Evolutionary conservation across 1,139 yeast genomes (phyloP), one percentile per base, ranked within the genome.

Genomic region (Blastobotrys apis): DNA sequence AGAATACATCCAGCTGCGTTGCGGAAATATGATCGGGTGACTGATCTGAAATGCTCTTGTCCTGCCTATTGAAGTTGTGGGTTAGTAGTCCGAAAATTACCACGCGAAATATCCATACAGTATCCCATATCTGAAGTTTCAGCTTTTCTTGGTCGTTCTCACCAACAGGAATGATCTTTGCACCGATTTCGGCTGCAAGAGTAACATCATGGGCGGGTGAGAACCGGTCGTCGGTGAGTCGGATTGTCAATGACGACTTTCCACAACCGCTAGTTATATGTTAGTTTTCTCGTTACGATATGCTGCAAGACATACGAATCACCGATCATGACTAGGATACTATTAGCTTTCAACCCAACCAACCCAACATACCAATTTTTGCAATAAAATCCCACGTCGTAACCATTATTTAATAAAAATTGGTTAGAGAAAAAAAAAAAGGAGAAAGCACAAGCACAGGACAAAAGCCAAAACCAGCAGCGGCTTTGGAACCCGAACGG

Each of bases 1-100:
- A 88, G 69, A 44, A 88, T 63, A 56, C 86, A 84, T 4, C 94
- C 94, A 58, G 82, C 82, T 13, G 94, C 94, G 36, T 87, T 81
- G 50, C 84, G 84, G 64, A 88, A 88, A 64, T 88, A 88, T 52
- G 83, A 72, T 59, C 82, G 81, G 50, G 87, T 76, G 85, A 88
- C 88, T 31, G 95, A 94, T 51, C 88, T 77, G 65, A 87, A 88
- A 65, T 88, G 96, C 67, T 88, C 97, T 71, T 88, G 96, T 30
- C 97, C 97, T 1, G 96, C 41, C 32, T 29, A 15, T 29, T 29
- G 10, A 12, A 8, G 12, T 9, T 25, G 12, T 25, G 8, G 8
- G 27, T 12, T 29, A 12, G 8, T 29, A 29, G 32, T 12, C 12
- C 27, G 27, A 12, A 8, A 8, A 8, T 25, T 25, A 8, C 12